Evolutionary conservation across 192 early-diverging fungal genomes (phyloP), one percentile per base, ranked within the genome.

Genomic region (Dimargaris verticillata): DNA sequence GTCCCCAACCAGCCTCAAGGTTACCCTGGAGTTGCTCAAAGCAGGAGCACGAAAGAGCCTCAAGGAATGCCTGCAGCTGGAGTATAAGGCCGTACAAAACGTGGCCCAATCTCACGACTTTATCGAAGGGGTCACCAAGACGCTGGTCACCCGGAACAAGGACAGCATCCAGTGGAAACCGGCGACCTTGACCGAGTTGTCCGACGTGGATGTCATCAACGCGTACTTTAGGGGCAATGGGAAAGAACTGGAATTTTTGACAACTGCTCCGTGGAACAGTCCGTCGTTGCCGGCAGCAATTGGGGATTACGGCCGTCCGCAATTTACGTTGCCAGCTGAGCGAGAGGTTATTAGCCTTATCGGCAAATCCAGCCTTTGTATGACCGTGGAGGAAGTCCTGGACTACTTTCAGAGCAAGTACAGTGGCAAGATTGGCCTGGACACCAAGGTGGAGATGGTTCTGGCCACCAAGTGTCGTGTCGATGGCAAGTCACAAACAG

Each of bases 1-100:
- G 72, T 93, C 90, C 22, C 95, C 95, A 5, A 88, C 85, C 12
- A 88, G 86, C 38, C 76, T 95, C 66, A 91, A 91, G 70, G 82
- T 97, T 10, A 89, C 93, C 7, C 74, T 96, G 26, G 79, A 80
- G 63, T 84, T 89, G 74, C 74, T 97, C 60, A 78, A 91, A 13
- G 69, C 73, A 14, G 94, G 93, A 20, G 68, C 66, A 44, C 65
- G 78, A 15, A 60, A 81, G 62, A 69, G 76, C 26, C 84, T 99
- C 70, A 78, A 79, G 20, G 76, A 84, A 62, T 91, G 89, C 58
- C 89, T 97, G 70, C 64, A 77, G 48, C 82, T 91, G 79, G 96
- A 99, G 70, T 88, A 86, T 63, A 75, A 75, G 9, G 70, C 95
- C 53, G 88, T 79, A 12, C 83, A 87, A 63, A 79, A 82, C 63